Evolutionary conservation across 306 rosid species (phyloP), one percentile per base, ranked within the genome.

Genomic region (Corylus heterophylla): DNA sequence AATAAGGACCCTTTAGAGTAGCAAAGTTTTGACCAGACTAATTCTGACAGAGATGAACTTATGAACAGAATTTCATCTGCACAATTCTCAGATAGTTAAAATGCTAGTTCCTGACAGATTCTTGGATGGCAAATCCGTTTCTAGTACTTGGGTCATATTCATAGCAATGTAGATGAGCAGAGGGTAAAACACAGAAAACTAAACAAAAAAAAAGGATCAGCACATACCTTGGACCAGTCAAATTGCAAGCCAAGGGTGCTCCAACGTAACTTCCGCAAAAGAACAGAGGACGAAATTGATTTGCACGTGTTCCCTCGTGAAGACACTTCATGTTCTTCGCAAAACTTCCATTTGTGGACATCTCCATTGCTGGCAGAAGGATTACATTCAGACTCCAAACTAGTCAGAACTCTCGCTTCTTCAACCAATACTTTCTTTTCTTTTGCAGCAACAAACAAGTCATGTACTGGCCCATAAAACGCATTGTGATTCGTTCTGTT

Each of bases 401-500:
- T 8, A 69, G 50, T 14, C 20, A 84, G 51, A 78, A 83, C 73
- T 71, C 73, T 75, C 71, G 76, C 86, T 73, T 84, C 86, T 54
- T 81, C 80, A 66, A 84, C 79, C 78, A 91, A 77, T 54, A 90
- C 71, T 78, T 80, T 90, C 85, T 89, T 91, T 74, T 84, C 90
- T 54, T 88, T 91, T 10, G 93, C 92, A 0, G 94, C 93, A n/a
- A 14, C 45, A 69, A 92, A 93, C 5, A 95, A 44, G 73, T 90
- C 77, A 29, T 61, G 35, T 52, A 92, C 81, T 12, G 91, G 89
- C 72, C 99, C 96, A 73, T 91, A 95, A 47, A 95, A 85, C 1
- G 96, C 97, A 83, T 95, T 91, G 78, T 92, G 98, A 87, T 92
- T 95, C 54, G 99, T 92, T 88, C 99, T 89, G 55, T 92, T 95